Base-by-base conservation (phyloP, 2,329 filamentous ascomycete genomes). In the Fusarium palustre region DNA sequence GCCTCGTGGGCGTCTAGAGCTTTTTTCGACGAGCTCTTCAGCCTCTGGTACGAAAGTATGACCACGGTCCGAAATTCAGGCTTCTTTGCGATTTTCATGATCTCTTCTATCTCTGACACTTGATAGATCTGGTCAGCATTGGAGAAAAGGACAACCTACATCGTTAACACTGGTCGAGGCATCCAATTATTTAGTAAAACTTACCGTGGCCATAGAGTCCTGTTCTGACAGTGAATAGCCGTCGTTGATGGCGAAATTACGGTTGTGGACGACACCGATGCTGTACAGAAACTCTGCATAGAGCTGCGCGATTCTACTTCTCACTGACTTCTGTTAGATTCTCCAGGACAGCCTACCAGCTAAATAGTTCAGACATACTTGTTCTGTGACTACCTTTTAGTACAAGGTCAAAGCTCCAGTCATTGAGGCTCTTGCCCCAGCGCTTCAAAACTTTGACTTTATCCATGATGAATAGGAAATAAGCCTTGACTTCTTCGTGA, bases 251-350 rank as follows among this genome's bases (percentile, higher is more conserved):
- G 22, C 24, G 5, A 48, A 56, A 5, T 31, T 48, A 7, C 42
- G n/a, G 13, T 2, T 13, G 22, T 24, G 4, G 7, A 48, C 53
- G 18, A 38, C 33, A 7, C 36, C 53, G 3, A 56, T 3, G 33
- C 42, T 49, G 3, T 48, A 7, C 4, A 56, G 7, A n/a, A 48
- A 48, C 24, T 31, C 34, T 12, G 53, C 42, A 18, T 56, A 56
- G n/a, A 56, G 10, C 15, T 48, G 53, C 28, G 53, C 53, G 15
- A 56, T 46, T n/a, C 42, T 56, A 2, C 20, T 41, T 20, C 47
- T 56, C 3, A 33, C 42, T 56, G 5, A n/a, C 12, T 6, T 24
- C 4, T 24, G 24, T 33, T 33, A 33, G 31, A 15, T 7, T 10
- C 11, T 15, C 13, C 31, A 33, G 31, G 11, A 16, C 7, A 33